Conservation (phyloP, 768 basidiomycete species). For the Mycena maculata region DNA sequence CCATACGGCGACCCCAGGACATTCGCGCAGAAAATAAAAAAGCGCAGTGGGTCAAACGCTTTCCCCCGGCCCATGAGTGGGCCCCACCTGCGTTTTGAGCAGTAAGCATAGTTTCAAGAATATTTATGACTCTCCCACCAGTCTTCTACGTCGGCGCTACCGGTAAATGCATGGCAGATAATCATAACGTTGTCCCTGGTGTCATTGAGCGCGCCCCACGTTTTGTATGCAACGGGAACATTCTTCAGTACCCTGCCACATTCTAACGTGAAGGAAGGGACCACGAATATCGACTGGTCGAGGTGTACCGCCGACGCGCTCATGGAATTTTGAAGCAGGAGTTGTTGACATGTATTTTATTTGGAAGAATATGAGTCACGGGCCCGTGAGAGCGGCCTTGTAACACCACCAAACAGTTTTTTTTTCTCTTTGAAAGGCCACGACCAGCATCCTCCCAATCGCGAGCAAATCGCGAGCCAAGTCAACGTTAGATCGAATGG, state of each 20-base stretch:
- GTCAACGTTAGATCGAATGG: too few relatives aligned
- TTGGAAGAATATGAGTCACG: too few relatives aligned
- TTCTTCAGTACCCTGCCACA: slow-evolving; percentile 77
- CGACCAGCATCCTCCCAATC: too few relatives aligned
- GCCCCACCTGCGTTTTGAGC: slow-evolving; percentile 82
- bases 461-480: too few relatives aligned
- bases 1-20: slow-evolving; percentile 96
- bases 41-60: slow-evolving; percentile 88
- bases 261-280: slow-evolving; percentile 87
- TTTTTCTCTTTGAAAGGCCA: too few relatives aligned
- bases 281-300: slow-evolving; percentile 58
- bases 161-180: slow-evolving; percentile 98
- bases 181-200: slow-evolving; percentile 91
- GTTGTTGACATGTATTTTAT: too few relatives aligned
- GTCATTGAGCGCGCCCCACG: slow-evolving; percentile 91
- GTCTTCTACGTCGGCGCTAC: slow-evolving; percentile 96
- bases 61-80: slow-evolving; percentile 93
- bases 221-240: slow-evolving; percentile 94
- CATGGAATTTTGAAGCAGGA: too few relatives aligned
- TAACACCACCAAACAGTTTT: too few relatives aligned
- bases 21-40: slow-evolving; percentile 95
- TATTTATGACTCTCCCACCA: slow-evolving; percentile 69
- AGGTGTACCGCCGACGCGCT: too few relatives aligned
- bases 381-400: too few relatives aligned
- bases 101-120: not conserved